Evolutionary conservation across 2,329 filamentous ascomycete genomes (phyloP), one percentile per base, ranked within the genome.

Genomic region (Colletotrichum melonis): DNA sequence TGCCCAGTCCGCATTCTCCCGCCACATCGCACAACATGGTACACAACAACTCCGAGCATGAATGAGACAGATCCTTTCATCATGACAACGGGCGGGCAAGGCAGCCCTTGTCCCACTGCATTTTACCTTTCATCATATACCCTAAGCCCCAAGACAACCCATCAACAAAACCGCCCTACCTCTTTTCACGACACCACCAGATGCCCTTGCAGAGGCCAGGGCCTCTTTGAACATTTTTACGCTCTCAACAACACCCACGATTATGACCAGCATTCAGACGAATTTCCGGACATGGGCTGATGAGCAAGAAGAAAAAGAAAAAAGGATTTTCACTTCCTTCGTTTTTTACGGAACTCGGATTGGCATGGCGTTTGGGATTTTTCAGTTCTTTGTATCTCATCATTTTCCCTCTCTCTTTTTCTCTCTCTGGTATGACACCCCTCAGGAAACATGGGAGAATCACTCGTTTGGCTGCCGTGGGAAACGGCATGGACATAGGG

Each of bases 251-350:
- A 42, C 35, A 28, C 60, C 67, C 46, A 73, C 54, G 60, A 70
- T 65, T 70, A 73, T 73, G 70, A 70, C 68, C 60, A 52, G 60
- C 66, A 73, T 73, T 65, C 67, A 65, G 42, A 73, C 55, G 70
- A 73, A 56, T 63, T 70, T 46, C 54, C 46, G 56, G 35, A 42
- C 46, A 69, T 46, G 67, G 70, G 60, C 55, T 65, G 60, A 73
- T 56, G 70, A 65, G 67, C 70, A 70, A 73, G 60, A 69, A 73
- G 65, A 62, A 73, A 30, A 62, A 62, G 42, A 57, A 60, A 60
- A 52, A 54, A 6, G 60, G 32, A 67, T n/a, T 55, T 64, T 52
- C 30, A 7, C n/a, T 70, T 70, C 35, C 22, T 60, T 62, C 22
- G 26, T 65, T 65, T 42, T 42, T 68, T 52, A 65, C 12, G 46